Base-by-base conservation (phyloP, 768 basidiomycete species). In the Psilocybe tampanensis region DNA sequence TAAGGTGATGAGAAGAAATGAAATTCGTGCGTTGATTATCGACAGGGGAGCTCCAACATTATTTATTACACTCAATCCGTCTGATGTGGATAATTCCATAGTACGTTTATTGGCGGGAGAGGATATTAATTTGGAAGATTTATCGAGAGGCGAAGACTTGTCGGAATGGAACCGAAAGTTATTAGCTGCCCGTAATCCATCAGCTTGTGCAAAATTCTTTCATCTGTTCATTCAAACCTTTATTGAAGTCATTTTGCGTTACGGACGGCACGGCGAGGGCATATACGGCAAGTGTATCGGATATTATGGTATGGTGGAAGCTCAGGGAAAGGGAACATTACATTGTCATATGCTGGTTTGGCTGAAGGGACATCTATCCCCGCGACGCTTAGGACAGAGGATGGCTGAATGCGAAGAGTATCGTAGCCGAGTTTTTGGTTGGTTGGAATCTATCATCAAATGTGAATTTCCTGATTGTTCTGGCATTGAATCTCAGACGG, bases 171-270 rank as follows among this genome's bases (percentile, higher is more conserved):
- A 47, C 9, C 34, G 61, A 24, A 56, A 57, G 5, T 26, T 64
- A 12, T 47, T 63, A 17, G 47, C 60, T 0, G 60, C 65, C 1
- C 12, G 32, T 12, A 52, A 70, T 58, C 68, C 68, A 1, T 60
- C 52, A 8, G 63, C 66, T 13, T 62, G 65, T 51, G 65, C 66
- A 2, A 24, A 52, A 12, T 70, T 68, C 51, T 70, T 68, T 49
- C 42, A 67, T 43, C 24, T 63, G n/a, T 51, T 58, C 18, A 59
- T 70, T 5, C 52, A 17, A 8, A 52, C 21, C 17, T 65, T 67
- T 56, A 60, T 68, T 55, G 12, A 51, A 50, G 47, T 55, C n/a
- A 39, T 61, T 55, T 22, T 66, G 17, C 23, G 62, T 11, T 44
- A 58, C 49, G 58, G 58, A 17, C n/a, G 29, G 15, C 8, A 34